phyloP scores from a whole-genome alignment of 176 grass and related monocot genomes.

The Microstegium vimineum region DNA sequence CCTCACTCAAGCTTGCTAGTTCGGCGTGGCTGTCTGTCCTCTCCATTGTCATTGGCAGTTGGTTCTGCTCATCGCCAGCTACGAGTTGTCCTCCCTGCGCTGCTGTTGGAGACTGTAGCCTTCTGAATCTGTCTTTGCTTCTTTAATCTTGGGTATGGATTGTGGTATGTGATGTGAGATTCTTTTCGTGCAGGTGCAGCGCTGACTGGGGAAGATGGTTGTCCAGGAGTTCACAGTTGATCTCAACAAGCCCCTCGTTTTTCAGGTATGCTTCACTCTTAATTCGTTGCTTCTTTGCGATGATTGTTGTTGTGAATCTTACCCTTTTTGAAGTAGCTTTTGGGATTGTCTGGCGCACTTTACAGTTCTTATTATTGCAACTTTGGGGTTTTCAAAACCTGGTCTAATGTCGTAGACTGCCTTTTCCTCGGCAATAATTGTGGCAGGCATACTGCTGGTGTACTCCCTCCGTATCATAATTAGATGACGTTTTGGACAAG shows the following conservation, averaged over 20 bases:
- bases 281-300: not conserved
- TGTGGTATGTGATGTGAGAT: not conserved
- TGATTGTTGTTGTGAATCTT: not conserved
- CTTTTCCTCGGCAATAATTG: not conserved
- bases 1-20: not conserved
- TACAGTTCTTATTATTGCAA: not conserved
- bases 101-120: not conserved
- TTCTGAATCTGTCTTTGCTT: not conserved
- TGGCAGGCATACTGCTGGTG: not conserved
- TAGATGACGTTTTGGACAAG: too few species aligned
- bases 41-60: not conserved
- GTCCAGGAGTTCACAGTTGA: constrained; percentile 77
- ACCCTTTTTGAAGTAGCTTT: not conserved
- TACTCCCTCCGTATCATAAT: too few species aligned
- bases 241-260: constrained; percentile 92
- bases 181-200: constrained; percentile 7
- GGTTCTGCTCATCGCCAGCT: not conserved
- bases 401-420: not conserved
- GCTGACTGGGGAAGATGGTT: constrained; percentile 54
- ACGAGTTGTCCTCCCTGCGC: not conserved
- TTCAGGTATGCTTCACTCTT: constrained; percentile 52
- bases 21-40: not conserved
- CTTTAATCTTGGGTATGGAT: not conserved
- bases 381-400: not conserved
- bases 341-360: not conserved